Evolutionary conservation across 306 rosid species (phyloP).

Genomic region (Hippophae rhamnoides): DNA sequence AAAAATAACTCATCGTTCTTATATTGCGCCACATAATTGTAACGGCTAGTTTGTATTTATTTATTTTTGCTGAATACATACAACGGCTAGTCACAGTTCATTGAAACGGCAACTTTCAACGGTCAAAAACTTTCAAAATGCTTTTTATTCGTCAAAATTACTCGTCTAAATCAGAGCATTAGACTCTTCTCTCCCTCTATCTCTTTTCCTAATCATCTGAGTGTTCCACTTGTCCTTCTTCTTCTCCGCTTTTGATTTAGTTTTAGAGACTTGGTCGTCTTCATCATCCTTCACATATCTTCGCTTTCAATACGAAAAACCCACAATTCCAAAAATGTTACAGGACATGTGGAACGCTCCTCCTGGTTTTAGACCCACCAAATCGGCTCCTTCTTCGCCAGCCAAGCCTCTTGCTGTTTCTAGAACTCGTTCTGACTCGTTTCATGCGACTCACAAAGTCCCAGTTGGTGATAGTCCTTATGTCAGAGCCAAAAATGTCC

Average conservation of each 20-base stretch:
- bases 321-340: slow-evolving; percentile 29
- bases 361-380: slow-evolving; percentile 87
- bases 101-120: slow-evolving; percentile 23
- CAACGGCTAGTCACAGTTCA: slow-evolving; percentile 24
- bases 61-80: background rate
- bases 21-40: background rate
- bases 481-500: slow-evolving; percentile 92
- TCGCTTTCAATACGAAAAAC: background rate
- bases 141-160: slow-evolving; percentile 5
- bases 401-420: slow-evolving; percentile 72
- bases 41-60: background rate
- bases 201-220: background rate
- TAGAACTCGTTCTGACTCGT: slow-evolving; percentile 71
- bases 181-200: background rate
- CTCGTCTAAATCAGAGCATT: slow-evolving; percentile 2
- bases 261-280: background rate
- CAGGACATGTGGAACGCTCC: slow-evolving; percentile 95
- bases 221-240: slow-evolving; percentile 4
- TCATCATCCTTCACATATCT: background rate
- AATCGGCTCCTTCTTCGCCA: slow-evolving; percentile 94
- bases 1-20: background rate
- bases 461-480: slow-evolving; percentile 86
- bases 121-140: slow-evolving; percentile 18
- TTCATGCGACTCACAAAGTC: slow-evolving; percentile 76
- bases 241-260: slow-evolving; percentile 8